These are phyloP conservation scores for Aaosphaeria pasadenensis DNA, from an alignment of 2,329 filamentous ascomycete species.

Conservation along the genomic window DNA sequence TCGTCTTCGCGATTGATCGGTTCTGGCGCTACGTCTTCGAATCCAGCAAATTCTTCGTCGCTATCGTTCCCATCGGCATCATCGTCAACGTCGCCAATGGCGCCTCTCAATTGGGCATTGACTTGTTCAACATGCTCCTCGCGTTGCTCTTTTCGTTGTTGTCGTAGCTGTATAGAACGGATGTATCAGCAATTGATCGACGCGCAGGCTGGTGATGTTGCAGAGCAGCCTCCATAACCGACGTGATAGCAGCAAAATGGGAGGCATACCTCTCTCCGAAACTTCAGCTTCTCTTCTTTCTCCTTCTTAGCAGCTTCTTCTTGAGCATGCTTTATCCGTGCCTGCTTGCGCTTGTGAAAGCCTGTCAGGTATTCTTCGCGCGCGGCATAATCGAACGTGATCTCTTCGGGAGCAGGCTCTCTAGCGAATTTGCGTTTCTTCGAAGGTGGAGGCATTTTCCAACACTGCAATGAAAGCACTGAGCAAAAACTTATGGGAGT, in stretches of 20 bases:
- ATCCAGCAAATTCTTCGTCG: constrained; percentile 61
- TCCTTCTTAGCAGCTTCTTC: constrained; percentile 75
- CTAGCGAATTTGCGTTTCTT: constrained; percentile 46
- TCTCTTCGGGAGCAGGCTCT: constrained; percentile 64
- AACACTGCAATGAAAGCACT: neutral
- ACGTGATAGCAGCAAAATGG: neutral
- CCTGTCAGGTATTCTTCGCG: constrained; percentile 88
- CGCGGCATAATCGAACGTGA: constrained; percentile 77
- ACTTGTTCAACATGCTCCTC: constrained; percentile 78
- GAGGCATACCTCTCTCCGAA: constrained; percentile 67
- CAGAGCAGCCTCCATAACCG: neutral
- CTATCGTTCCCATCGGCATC: constrained; percentile 16
- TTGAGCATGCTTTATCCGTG: constrained; percentile 79
- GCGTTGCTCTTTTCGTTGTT: constrained; percentile 77
- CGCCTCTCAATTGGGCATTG: constrained; percentile 65
- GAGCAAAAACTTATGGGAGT: neutral
- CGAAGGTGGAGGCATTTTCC: constrained; percentile 18
- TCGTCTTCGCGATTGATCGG: constrained; percentile 79
- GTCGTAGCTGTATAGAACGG: constrained; percentile 62
- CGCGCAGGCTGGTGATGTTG: neutral
- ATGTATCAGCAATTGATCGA: neutral
- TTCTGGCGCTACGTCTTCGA: constrained; percentile 45
- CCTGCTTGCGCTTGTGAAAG: constrained; percentile 92
- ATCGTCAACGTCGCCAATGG: constrained; percentile 36
- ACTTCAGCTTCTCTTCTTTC: constrained; percentile 70